phyloP scores from a whole-genome alignment of 345 rosid genomes.

The Anacardium occidentale region DNA sequence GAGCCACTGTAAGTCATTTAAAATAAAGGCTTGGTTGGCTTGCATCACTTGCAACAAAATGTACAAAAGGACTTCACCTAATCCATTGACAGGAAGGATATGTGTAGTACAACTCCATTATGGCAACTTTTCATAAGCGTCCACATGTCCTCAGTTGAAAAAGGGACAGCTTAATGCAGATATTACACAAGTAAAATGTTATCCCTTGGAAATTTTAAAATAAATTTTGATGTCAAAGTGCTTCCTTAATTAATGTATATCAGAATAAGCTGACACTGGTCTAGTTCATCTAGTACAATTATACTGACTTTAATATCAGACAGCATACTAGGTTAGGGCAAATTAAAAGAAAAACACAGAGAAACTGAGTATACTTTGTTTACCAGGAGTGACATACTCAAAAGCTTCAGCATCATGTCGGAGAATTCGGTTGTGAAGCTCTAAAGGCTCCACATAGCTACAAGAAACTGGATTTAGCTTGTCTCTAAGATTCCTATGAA shows the following conservation, averaged over 20 bases:
- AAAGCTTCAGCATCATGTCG: constrained; percentile 68
- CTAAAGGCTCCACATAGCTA: constrained; percentile 45
- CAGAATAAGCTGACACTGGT: not conserved
- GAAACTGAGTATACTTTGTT: constrained; percentile 43
- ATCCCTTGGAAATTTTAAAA: constrained; percentile 3
- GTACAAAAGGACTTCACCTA: no score
- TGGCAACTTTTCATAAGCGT: not conserved
- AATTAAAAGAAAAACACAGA: constrained; percentile 8
- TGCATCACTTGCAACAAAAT: no score
- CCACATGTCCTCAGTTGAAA: not conserved
- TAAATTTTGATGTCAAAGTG: constrained; percentile 1
- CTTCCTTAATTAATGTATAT: constrained; percentile 2
- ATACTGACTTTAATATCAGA: not conserved
- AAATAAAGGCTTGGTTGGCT: no score
- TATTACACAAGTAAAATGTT: not conserved
- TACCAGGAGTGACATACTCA: constrained; percentile 83
- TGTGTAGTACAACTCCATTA: not conserved
- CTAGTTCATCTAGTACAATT: not conserved
- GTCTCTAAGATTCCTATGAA: constrained; percentile 66
- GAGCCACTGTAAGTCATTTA: no score
- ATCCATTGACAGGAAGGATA: no score
- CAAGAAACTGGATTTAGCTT: constrained; percentile 34
- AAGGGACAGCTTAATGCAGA: constrained; percentile 1
- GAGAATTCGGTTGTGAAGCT: constrained; percentile 65
- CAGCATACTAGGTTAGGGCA: not conserved